phyloP scores from a whole-genome alignment of 2,329 filamentous ascomycete species.

The Alternaria alternata region DNA sequence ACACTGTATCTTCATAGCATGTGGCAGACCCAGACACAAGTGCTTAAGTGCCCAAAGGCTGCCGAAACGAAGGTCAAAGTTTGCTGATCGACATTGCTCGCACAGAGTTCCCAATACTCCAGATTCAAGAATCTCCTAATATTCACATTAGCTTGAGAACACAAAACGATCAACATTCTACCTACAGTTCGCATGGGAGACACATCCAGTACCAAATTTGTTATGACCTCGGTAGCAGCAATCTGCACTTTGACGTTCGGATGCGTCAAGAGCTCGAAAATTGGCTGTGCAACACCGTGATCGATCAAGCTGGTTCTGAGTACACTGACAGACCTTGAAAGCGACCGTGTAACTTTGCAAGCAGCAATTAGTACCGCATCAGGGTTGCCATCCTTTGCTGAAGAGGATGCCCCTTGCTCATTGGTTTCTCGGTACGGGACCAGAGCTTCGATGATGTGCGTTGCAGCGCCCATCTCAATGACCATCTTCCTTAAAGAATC shows the following conservation, averaged over 20 bases:
- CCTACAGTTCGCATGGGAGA: constrained; percentile 89
- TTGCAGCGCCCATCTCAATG: constrained; percentile 80
- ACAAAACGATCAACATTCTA: constrained; percentile 15
- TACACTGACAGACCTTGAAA: constrained; percentile 85
- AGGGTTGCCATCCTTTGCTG: constrained; percentile 74
- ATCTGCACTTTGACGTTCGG: constrained; percentile 81
- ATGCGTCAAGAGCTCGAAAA: constrained; percentile 78
- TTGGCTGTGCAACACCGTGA: constrained; percentile 77
- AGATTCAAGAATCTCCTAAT: constrained; percentile 70
- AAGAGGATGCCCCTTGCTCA: constrained; percentile 41
- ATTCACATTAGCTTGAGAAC: constrained; percentile 18
- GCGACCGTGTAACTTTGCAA: constrained; percentile 79
- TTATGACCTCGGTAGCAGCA: constrained; percentile 82
- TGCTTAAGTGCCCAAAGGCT: constrained; percentile 96
- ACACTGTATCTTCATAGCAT: constrained; percentile 77
- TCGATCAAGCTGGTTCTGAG: constrained; percentile 88
- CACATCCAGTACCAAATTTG: constrained; percentile 86
- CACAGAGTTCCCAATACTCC: constrained; percentile 81
- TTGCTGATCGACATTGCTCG: constrained; percentile 81
- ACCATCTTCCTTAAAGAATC: constrained; percentile 85
- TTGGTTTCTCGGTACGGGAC: constrained; percentile 62
- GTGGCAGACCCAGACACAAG: constrained; percentile 75
- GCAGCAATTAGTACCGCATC: constrained; percentile 81
- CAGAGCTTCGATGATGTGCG: constrained; percentile 85
- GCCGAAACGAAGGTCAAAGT: constrained; percentile 81